Conservation (phyloP, 768 basidiomycete genomes). For the Auricularia sp. region DNA sequence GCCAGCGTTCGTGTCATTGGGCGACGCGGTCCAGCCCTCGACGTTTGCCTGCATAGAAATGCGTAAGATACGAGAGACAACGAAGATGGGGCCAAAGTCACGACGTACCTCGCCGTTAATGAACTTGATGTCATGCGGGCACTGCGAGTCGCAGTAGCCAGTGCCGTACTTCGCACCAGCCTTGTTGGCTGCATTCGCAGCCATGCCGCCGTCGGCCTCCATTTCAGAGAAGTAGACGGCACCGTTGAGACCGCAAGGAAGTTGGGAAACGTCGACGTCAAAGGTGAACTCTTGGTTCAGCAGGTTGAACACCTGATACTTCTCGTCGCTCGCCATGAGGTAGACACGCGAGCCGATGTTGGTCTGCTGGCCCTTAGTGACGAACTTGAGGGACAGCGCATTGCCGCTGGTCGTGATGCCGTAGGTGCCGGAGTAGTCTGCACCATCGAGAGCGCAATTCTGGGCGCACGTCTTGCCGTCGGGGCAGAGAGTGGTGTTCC, state of each 20-base stretch:
- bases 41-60: conserved; percentile 17
- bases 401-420: conserved; percentile 24
- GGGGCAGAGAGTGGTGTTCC: conserved; percentile 12
- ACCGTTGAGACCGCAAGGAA: conserved; percentile 51
- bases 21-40: conserved; percentile 18
- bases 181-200: conserved; percentile 41
- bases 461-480: conserved; percentile 9
- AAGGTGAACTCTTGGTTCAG: conserved; percentile 49
- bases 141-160: conserved; percentile 56
- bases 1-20: conserved; percentile 25
- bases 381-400: conserved; percentile 23
- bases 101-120: conserved; percentile 40
- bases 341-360: conserved; percentile 32
- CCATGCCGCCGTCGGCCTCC: conserved; percentile 37
- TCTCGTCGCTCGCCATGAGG: conserved; percentile 33
- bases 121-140: conserved; percentile 50
- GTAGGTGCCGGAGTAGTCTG: conserved; percentile 24
- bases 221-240: conserved; percentile 52
- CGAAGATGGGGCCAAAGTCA: background rate
- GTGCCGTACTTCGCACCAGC: conserved; percentile 52
- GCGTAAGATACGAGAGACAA: background rate
- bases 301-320: conserved; percentile 42
- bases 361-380: conserved; percentile 15
- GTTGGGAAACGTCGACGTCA: conserved; percentile 48
- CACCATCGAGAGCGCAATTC: conserved; percentile 21